Percentiles rank a stretch among this genome's conserved stretches.
Evolutionary conservation across 768 basidiomycete genomes (phyloP).

Genomic region (Gymnopilus dilepis): DNA sequence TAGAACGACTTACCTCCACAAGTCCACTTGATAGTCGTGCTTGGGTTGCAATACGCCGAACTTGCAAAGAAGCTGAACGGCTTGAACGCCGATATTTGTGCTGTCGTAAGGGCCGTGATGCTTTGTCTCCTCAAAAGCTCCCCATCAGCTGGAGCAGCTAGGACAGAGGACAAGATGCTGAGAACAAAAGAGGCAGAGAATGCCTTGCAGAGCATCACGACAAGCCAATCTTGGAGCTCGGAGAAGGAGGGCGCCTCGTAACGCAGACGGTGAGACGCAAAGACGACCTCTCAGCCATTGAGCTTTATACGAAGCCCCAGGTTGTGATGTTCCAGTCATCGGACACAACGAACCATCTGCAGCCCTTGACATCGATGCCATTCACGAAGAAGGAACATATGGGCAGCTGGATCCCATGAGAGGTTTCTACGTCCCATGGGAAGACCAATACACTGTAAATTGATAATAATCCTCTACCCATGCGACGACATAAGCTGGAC

Average conservation of each 20-base stretch:
- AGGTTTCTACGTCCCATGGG: background rate
- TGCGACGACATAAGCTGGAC: background rate
- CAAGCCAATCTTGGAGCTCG: no score
- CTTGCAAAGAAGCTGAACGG: conserved; percentile 57
- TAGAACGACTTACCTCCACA: conserved; percentile 62
- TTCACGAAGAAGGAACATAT: background rate
- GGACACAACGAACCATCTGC: background rate
- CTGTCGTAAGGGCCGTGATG: conserved; percentile 16
- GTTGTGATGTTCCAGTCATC: background rate
- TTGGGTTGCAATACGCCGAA: conserved; percentile 38
- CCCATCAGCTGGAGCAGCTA: background rate
- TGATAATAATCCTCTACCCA: background rate
- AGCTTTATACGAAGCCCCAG: background rate
- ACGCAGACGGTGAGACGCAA: background rate
- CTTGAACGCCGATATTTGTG: conserved; percentile 35
- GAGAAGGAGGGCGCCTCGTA: background rate
- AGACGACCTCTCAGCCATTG: background rate
- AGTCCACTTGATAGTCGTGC: conserved; percentile 49
- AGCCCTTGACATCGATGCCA: background rate
- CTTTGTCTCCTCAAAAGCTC: background rate
- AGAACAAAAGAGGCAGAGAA: background rate
- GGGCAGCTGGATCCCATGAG: background rate
- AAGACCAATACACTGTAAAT: background rate
- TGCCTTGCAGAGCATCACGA: background rate
- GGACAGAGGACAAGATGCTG: background rate